Conservation (phyloP, 768 basidiomycete species). For the Kwoniella dendrophila region DNA sequence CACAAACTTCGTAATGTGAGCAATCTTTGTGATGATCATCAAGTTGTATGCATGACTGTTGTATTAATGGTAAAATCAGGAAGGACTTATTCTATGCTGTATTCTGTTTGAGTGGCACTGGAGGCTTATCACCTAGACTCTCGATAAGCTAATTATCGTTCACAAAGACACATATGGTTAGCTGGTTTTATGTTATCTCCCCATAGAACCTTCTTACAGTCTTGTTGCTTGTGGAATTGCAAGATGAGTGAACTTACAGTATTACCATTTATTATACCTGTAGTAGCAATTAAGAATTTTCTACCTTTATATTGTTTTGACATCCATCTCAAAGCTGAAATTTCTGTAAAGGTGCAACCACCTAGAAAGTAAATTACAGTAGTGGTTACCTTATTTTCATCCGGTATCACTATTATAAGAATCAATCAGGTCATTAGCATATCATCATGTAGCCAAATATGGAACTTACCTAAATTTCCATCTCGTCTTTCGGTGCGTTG, state of each 20-base stretch:
- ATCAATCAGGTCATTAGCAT: constrained; percentile 4
- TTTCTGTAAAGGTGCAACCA: constrained; percentile 96
- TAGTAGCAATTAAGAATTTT: constrained; percentile 85
- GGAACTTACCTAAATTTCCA: constrained; percentile 17
- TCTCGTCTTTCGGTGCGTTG: constrained; percentile 48
- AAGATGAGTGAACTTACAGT: constrained; percentile 35
- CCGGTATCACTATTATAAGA: constrained; percentile 51
- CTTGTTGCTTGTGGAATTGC: background rate
- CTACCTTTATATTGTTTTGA: constrained; percentile 81
- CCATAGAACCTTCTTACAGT: too few relatives aligned
- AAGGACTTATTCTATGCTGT: background rate
- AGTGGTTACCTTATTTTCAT: constrained; percentile 68
- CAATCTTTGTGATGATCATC: background rate
- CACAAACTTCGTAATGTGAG: background rate
- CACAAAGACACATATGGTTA: background rate
- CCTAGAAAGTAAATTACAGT: constrained; percentile 96
- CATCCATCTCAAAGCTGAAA: constrained; percentile 92
- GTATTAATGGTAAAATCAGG: too few relatives aligned
- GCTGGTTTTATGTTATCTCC: background rate
- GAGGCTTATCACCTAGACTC: constrained; percentile 34
- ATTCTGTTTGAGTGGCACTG: constrained; percentile 30
- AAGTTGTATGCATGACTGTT: too few relatives aligned
- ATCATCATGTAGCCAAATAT: background rate
- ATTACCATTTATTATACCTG: constrained; percentile 79
- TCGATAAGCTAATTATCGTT: constrained; percentile 13